Evolutionary conservation across 352 stramenopile genomes (phyloP), one percentile per base, ranked within the genome.

Genomic region (Discostella stelligera): DNA sequence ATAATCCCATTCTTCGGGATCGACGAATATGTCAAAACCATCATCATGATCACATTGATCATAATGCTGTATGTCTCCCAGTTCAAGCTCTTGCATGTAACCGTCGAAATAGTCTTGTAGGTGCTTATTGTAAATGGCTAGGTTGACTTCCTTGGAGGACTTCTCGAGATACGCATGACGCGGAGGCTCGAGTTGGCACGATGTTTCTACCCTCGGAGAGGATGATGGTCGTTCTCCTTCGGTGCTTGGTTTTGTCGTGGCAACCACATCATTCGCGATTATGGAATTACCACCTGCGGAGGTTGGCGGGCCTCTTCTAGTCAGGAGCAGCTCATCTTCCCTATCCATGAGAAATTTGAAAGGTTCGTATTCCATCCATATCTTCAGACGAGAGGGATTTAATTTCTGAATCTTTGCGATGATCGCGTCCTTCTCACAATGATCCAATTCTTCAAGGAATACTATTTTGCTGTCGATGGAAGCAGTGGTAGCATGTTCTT

Each of bases 41-140:
- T 72, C 66, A 18, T 74, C 71, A 44, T 44, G 2, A 44, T 44
- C 66, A 18, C 69, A 63, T 14, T 44, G 37, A 10, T 44, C 20
- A 16, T 32, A 65, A 44, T 70, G 39, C 44, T 73, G 37, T 9
- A 70, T 25, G n/a, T 78, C 61, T 4, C 65, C 64, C 37, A 44
- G 20, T 30, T 53, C 32, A 3, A 52, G 60, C 21, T 70, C 50
- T 39, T 73, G 37, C 14, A 70, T 25, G 8, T 72, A 55, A 3
- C 65, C 72, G 10, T 53, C 20, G 14, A 74, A 49, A 37, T 81
- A 81, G 11, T 64, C 59, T 49, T 73, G 30, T 30, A 81, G 46
- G 41, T 81, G 66, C 11, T 62, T 53, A 27, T 76, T 63, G 50
- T 76, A 76, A 46, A 76, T 75, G n/a, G n/a, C n/a, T n/a, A n/a